These are phyloP conservation scores for Xylaria sp. DNA, from an alignment of 2,329 filamentous ascomycete genomes.

Conservation along the genomic window DNA sequence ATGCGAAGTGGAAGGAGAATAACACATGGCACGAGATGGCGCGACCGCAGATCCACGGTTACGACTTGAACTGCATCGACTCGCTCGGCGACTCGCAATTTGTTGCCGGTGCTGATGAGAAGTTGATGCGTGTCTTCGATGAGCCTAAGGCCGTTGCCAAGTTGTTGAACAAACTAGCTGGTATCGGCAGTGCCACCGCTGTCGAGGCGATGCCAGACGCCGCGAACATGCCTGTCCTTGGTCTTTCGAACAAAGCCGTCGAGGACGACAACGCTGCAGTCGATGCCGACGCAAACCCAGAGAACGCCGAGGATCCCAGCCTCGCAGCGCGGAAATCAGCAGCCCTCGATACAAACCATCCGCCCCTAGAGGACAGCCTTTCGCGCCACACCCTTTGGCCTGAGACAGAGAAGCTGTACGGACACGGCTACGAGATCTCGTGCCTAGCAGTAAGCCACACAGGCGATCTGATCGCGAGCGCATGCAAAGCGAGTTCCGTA, in stretches of 20 bases:
- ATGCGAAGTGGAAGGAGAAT: slow-evolving; percentile 64
- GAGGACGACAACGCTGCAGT: slow-evolving; percentile 43
- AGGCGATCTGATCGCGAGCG: slow-evolving; percentile 74
- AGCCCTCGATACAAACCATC: slow-evolving; percentile 61
- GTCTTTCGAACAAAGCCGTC: slow-evolving; percentile 92
- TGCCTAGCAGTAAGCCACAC: slow-evolving; percentile 74
- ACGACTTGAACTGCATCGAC: slow-evolving; percentile 93
- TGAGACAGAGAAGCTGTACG: slow-evolving; percentile 93
- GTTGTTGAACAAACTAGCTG: slow-evolving; percentile 64
- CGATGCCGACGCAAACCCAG: slow-evolving; percentile 33
- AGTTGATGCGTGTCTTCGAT: slow-evolving; percentile 92
- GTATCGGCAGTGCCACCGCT: slow-evolving; percentile 42
- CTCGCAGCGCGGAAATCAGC: slow-evolving; percentile 55
- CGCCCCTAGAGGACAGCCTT: slow-evolving; percentile 84
- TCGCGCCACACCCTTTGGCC: slow-evolving; percentile 91
- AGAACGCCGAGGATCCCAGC: slow-evolving; percentile 46
- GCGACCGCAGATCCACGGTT: slow-evolving; percentile 93
- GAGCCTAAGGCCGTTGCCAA: slow-evolving; percentile 78
- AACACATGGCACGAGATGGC: slow-evolving; percentile 91
- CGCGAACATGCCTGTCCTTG: slow-evolving; percentile 90
- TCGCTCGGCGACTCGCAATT: slow-evolving; percentile 69
- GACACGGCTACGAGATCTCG: slow-evolving; percentile 95
- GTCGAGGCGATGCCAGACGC: slow-evolving; percentile 64
- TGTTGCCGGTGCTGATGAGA: slow-evolving; percentile 93
- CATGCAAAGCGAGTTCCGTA: slow-evolving; percentile 85